phyloP scores from a whole-genome alignment of 2,329 filamentous ascomycete genomes.

The Phialocephala subalpina region DNA sequence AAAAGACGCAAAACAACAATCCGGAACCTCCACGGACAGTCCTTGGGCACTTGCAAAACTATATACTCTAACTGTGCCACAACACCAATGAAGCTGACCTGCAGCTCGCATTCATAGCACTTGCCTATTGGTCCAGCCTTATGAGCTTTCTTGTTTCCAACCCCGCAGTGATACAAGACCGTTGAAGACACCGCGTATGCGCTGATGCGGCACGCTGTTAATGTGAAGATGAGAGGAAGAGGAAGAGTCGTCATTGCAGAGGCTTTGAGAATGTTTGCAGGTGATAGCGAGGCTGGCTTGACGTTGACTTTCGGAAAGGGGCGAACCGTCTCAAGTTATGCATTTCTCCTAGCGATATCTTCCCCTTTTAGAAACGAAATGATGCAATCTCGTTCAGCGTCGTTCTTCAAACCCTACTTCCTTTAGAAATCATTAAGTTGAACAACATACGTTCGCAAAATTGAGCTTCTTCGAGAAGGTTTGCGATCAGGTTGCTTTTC shows the following conservation, averaged over 20 bases:
- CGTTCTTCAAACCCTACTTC: too few relatives aligned
- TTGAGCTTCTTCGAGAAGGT: background rate
- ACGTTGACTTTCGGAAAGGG: too few relatives aligned
- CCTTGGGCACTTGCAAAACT: background rate
- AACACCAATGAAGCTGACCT: background rate
- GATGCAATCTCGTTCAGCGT: too few relatives aligned
- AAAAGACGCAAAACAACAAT: background rate
- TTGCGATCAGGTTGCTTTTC: background rate
- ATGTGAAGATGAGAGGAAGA: background rate
- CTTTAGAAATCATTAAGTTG: too few relatives aligned
- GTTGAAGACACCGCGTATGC: background rate
- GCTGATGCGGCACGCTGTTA: background rate
- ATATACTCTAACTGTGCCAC: conserved; percentile 2
- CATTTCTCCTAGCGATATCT: too few relatives aligned
- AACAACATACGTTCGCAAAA: background rate
- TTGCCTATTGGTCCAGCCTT: background rate
- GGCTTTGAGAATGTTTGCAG: background rate
- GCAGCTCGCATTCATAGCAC: background rate
- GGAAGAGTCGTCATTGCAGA: background rate
- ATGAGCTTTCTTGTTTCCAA: conserved; percentile 3
- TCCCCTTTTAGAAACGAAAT: too few relatives aligned
- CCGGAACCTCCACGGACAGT: background rate
- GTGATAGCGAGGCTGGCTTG: too few relatives aligned
- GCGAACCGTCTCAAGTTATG: too few relatives aligned
- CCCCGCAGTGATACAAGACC: background rate